Evolutionary conservation across 495 filamentous ascomycete genomes (phyloP), one percentile per base, ranked within the genome.

Genomic region (Aspergillus funiculosus): DNA sequence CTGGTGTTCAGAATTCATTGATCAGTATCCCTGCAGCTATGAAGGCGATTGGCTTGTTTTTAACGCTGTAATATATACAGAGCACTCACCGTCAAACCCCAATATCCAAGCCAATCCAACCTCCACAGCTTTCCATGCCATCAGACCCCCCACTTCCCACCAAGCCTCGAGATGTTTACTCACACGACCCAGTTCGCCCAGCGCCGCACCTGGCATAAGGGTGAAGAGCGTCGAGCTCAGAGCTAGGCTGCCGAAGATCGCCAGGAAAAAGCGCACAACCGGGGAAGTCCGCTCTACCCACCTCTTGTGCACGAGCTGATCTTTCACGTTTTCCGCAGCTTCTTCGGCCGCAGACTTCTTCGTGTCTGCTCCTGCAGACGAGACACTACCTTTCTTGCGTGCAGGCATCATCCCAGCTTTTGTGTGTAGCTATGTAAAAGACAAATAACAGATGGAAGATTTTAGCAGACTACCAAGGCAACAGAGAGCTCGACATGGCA

Each of bases 21-120:
- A 4, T 18, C 4, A 21, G 20, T 22, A 6, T 7, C 11, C n/a
- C n/a, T n/a, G n/a, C n/a, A n/a, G n/a, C n/a, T n/a, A n/a, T n/a
- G n/a, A n/a, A n/a, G n/a, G n/a, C n/a, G n/a, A n/a, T n/a, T n/a
- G n/a, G n/a, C n/a, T n/a, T n/a, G n/a, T n/a, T n/a, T n/a, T n/a
- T n/a, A n/a, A n/a, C 1, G 34, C 8, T 11, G 17, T 0, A 20
- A 29, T 21, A 19, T 13, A 11, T 18, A 29, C 14, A 41, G 11
- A 42, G 22, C 14, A 56, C 72, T 52, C 59, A 84, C 80, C 74
- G 60, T 91, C 87, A 58, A 79, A 87, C 36, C 78, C 72, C 26
- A 79, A 67, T 49, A 69, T 74, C 88, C 87, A 94, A 24, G 76
- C 79, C 13, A 87, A 51, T 17, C 72, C 81, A 36, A 94, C 71